A percentile compares a stretch with the other conserved stretches of the same genome.
These are phyloP conservation scores for Meredithiella fracta DNA, from an alignment of 2,329 filamentous ascomycete genomes.

Conservation along the genomic window DNA sequence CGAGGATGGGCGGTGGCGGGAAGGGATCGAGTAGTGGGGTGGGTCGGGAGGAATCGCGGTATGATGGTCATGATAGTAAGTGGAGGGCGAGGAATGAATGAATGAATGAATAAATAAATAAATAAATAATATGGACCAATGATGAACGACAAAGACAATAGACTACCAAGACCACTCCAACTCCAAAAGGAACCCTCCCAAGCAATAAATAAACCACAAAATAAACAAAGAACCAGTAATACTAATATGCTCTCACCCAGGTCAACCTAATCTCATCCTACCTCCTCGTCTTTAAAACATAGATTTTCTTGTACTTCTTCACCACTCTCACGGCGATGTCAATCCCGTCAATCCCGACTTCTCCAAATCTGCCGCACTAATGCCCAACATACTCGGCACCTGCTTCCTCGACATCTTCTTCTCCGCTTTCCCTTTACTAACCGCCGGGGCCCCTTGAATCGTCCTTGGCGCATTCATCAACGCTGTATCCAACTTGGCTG, in stretches of 20 bases:
- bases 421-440: slow-evolving; percentile 36
- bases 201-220: neutral
- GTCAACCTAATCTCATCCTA: neutral
- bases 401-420: slow-evolving; percentile 39
- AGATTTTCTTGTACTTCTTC: neutral
- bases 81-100: neutral
- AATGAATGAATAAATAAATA: neutral
- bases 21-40: neutral
- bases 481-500: slow-evolving; percentile 66
- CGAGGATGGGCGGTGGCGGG: slow-evolving; percentile 2
- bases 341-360: slow-evolving; percentile 10
- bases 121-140: neutral
- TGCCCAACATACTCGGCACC: slow-evolving; percentile 33
- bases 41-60: neutral
- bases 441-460: slow-evolving; percentile 71
- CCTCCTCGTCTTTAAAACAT: neutral
- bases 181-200: slow-evolving; percentile 3
- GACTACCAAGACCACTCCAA: slow-evolving; percentile 1
- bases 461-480: slow-evolving; percentile 85
- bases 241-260: neutral
- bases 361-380: slow-evolving; percentile 22
- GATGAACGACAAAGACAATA: slow-evolving; percentile 14
- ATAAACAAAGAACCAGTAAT: neutral
- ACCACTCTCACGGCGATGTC: slow-evolving; percentile 3
- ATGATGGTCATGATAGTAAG: neutral